Evolutionary conservation across 202 grass and related monocot genomes (phyloP), one percentile per base, ranked within the genome.

Genomic region (Schoenoplectus tabernaemontani): DNA sequence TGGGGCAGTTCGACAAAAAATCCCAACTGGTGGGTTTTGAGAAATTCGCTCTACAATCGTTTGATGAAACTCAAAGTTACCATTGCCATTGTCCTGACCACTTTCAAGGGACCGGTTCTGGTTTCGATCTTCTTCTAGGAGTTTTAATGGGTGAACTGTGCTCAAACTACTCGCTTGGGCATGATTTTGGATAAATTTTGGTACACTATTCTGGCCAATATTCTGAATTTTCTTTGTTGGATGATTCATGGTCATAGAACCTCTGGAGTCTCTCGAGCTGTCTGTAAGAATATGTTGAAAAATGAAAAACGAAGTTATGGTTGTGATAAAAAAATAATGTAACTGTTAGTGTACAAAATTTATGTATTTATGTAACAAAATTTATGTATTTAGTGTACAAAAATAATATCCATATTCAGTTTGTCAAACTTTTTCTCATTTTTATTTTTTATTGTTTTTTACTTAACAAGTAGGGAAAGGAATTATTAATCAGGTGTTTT

Each of bases 21-120:
- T 83, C 7, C 87, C 89, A 0, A 58, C 1, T 0, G 76, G 46
- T 24, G 72, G 72, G 83, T 92, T 91, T 67, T 92, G 91, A 0
- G 77, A 28, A 1, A 48, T 57, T 60, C 79, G 89, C 59, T 92
- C 91, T 9, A 41, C 68, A 42, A 46, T 83, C 88, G 11, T 73
- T 57, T 92, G 70, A 74, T 74, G 89, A 87, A 98, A 98, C 74
- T 98, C 95, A 26, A 98, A 98, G 68, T 87, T 92, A 37, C 82
- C 83, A 28, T 84, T 93, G 15, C 82, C 83, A 51, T 82, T 89
- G 42, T 92, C 90, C 24, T 87, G 80, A n/a, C 87, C 88, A 57
- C 84, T 92, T 19, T 92, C 86, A 33, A 87, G 83, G 32, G 68
- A 72, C 24, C 24, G 43, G 43, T 72, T 63, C 57, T 80, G 88